A percentile compares a stretch with the other conserved stretches of the same genome.
These are phyloP conservation scores for Penicillium psychrofluorescens DNA, from an alignment of 495 filamentous ascomycete species.

Conservation along the genomic window DNA sequence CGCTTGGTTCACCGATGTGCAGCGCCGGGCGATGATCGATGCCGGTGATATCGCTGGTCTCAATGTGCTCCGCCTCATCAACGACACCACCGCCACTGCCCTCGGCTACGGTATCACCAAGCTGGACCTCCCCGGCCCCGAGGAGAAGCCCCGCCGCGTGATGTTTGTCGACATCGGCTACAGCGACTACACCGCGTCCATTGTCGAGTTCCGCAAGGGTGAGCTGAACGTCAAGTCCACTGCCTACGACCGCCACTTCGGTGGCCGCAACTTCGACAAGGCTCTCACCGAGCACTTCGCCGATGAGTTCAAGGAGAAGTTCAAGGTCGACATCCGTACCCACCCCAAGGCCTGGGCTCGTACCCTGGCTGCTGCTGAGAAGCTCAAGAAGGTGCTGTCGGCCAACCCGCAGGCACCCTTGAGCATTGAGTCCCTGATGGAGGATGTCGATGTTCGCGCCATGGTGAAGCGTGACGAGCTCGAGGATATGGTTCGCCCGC, in stretches of 20 bases:
- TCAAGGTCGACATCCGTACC: constrained; percentile 80
- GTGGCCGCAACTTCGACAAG: constrained; percentile 95
- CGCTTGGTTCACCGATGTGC: constrained; percentile 93
- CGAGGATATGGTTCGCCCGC: constrained; percentile 80
- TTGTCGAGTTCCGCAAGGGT: constrained; percentile 96
- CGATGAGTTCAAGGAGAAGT: constrained; percentile 89
- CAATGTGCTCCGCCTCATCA: constrained; percentile 88
- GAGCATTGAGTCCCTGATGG: constrained; percentile 98
- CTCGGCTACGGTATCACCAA: constrained; percentile 98
- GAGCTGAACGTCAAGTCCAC: constrained; percentile 90
- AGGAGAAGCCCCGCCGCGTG: constrained; percentile 90
- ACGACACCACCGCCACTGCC: constrained; percentile 95
- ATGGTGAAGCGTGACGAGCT: constrained; percentile 93
- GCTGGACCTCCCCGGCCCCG: constrained; percentile 75
- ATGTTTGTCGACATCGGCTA: constrained; percentile 94
- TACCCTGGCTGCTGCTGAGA: constrained; percentile 83
- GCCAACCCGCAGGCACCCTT: constrained; percentile 91
- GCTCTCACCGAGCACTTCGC: constrained; percentile 91
- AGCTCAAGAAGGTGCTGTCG: constrained; percentile 97
- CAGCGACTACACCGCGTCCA: constrained; percentile 87
- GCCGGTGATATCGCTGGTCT: constrained; percentile 92
- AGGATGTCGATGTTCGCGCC: constrained; percentile 83
- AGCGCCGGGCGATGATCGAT: constrained; percentile 83
- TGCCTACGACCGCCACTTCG: constrained; percentile 93
- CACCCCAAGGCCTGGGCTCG: constrained; percentile 86